Evolutionary conservation across 345 rosid genomes (phyloP).

Genomic region (Dimocarpus longan): DNA sequence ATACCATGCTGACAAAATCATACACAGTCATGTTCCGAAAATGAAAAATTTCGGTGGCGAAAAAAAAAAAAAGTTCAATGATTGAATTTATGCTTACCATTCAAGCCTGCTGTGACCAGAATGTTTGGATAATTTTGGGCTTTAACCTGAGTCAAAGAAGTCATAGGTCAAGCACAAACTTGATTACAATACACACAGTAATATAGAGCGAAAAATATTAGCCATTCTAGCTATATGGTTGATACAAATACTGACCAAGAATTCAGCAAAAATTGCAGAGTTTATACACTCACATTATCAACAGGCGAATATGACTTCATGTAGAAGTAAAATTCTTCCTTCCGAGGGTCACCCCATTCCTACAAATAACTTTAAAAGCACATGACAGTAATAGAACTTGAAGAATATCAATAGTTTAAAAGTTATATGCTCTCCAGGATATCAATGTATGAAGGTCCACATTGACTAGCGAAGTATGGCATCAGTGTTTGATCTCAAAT

Average conservation of each 20-base stretch:
- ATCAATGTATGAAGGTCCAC: too few species aligned
- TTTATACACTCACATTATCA: neutral
- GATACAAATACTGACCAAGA: neutral
- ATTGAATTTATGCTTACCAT: conserved; percentile 54
- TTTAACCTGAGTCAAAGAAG: conserved; percentile 50
- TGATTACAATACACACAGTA: too few species aligned
- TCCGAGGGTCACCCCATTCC: conserved; percentile 99
- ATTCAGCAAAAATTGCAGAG: neutral
- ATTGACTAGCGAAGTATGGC: too few species aligned
- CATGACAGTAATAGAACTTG: neutral
- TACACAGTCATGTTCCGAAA: too few species aligned
- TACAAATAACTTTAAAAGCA: conserved; percentile 32
- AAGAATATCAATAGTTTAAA: neutral
- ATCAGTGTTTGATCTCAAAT: too few species aligned
- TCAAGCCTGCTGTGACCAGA: conserved; percentile 83
- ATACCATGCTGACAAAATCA: neutral
- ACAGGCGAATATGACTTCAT: conserved; percentile 98
- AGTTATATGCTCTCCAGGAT: too few species aligned
- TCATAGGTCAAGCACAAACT: neutral
- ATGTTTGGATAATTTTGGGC: conserved; percentile 78
- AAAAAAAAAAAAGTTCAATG: neutral
- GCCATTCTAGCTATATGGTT: neutral
- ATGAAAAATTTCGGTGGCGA: too few species aligned
- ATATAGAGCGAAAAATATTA: too few species aligned
- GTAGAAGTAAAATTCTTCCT: conserved; percentile 79